Evolutionary conservation across 495 filamentous ascomycete genomes (phyloP), one percentile per base, ranked within the genome.

Genomic region (Penicillium flavigenum): DNA sequence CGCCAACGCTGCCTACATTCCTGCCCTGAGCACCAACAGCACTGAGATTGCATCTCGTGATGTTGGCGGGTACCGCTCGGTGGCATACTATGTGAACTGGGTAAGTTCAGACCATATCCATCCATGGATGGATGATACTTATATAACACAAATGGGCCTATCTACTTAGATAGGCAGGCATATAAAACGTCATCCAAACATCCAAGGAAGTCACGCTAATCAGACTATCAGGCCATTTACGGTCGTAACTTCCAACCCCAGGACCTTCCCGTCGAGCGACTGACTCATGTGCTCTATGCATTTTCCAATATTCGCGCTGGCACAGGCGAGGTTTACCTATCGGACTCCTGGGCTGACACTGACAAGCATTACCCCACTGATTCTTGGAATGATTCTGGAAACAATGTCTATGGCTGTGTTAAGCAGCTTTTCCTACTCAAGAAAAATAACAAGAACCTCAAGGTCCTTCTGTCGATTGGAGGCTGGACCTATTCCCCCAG

Each of bases 11-110:
- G 54, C 51, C 20, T 53, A 41, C 44, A 58, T 61, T 22, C 47
- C 52, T 41, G 22, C 19, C 29, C 16, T 43, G 26, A 51, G 32
- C 5, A 54, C 17, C 19, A 47, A 52, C 19, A 41, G 17, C 1
- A 60, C 55, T 9, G 53, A 43, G 17, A 42, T 66, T 43, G 58
- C 51, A 22, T 44, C 63, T 62, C 63, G 54, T 9, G 48, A 54
- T 44, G 38, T 55, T 14, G 51, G 24, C 54, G 73, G 83, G 51
- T 89, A 84, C 68, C 83, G 83, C 59, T 80, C 86, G 6, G 88
- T 94, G 51, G 88, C 88, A 16, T 96, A 96, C 77, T 96, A 86
- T 61, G 88, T 91, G 53, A 92, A 96, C 74, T 94, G 90, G 85
- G 74, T 75, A 10, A 44, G 63, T 62, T 24, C 24, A 29, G 16